These are phyloP conservation scores for Chenopodium album DNA, from an alignment of 148 eudicot species.

Conservation along the genomic window DNA sequence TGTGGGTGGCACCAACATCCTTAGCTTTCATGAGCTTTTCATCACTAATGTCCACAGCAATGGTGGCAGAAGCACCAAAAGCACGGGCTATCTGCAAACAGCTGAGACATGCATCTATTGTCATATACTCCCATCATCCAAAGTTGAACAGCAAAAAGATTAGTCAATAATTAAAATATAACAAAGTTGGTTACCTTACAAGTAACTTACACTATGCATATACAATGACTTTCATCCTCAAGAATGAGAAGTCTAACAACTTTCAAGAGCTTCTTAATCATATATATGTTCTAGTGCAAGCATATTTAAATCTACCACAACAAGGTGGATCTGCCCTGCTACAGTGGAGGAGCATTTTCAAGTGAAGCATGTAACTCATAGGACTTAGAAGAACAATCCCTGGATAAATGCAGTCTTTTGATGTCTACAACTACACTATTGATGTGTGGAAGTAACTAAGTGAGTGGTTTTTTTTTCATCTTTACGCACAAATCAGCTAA, in stretches of 20 bases:
- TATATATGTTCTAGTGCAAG: not conserved
- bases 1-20: conserved; percentile 80
- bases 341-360: conserved; percentile 3
- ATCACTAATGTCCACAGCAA: conserved; percentile 93
- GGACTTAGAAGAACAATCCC: not conserved
- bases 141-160: conserved; percentile 6
- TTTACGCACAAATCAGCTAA: not conserved
- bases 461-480: not conserved
- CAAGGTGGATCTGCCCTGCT: not conserved
- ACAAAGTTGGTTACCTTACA: not conserved
- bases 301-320: not conserved
- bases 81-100: conserved; percentile 99
- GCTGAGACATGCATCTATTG: conserved; percentile 46
- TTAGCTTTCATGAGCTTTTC: conserved; percentile 88
- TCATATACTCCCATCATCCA: conserved; percentile 9
- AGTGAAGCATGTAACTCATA: not conserved
- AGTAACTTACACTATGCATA: not conserved
- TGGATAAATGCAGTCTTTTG: not conserved
- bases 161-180: not conserved
- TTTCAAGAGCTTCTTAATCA: not conserved
- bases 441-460: not conserved
- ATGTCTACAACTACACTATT: not conserved
- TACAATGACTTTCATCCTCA: not conserved
- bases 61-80: conserved; percentile 91
- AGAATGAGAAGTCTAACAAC: not conserved